Evolutionary conservation across 2,329 filamentous ascomycete genomes (phyloP), one percentile per base, ranked within the genome.

Genomic region (Pestalotiopsis sp.): DNA sequence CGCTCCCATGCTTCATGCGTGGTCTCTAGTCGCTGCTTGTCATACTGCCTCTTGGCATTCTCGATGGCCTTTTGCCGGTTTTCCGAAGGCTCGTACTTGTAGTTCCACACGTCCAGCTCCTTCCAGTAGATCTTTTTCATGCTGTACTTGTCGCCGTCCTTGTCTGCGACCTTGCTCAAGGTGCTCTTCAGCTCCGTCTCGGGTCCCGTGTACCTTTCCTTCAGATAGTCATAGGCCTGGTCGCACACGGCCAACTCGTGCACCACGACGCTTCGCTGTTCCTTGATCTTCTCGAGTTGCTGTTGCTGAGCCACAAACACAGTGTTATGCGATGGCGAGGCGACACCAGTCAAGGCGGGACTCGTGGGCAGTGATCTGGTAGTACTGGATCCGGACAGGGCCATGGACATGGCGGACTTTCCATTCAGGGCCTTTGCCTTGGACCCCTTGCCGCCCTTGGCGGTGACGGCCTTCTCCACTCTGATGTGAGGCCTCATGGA

Each of bases 101-200:
- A 90, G 68, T 84, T 86, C 84, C 87, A 91, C 25, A 90, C 87
- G 72, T 91, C 88, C 14, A 91, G 82, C 71, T 91, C 89, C 77
- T 86, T 90, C 85, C 86, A 91, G 70, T 84, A 87, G 27, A 82
- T 79, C 78, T 87, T 88, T 70, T 85, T 84, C 72, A 91, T 78
- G 41, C 81, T 78, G 84, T 86, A 91, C 71, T 83, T 88, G 69
- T 86, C 83, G 4, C 79, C 79, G 2, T 81, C 77, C 4, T 81
- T 71, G 68, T 86, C 82, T 66, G 87, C 89, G 25, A 89, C 87
- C 78, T 91, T 91, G 63, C 86, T 81, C 13, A 91, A 77, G 0
- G 85, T 85, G 3, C 80, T 77, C 67, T 82, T 82, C 72, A 91
- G 85, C 17, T 91, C 88, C n/a, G 83, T 78, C 41, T 84, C 82